Percentiles rank a stretch among this genome's conserved stretches.
These are phyloP conservation scores for Talaromyces thailandensis DNA, from an alignment of 495 filamentous ascomycete species.

Conservation along the genomic window DNA sequence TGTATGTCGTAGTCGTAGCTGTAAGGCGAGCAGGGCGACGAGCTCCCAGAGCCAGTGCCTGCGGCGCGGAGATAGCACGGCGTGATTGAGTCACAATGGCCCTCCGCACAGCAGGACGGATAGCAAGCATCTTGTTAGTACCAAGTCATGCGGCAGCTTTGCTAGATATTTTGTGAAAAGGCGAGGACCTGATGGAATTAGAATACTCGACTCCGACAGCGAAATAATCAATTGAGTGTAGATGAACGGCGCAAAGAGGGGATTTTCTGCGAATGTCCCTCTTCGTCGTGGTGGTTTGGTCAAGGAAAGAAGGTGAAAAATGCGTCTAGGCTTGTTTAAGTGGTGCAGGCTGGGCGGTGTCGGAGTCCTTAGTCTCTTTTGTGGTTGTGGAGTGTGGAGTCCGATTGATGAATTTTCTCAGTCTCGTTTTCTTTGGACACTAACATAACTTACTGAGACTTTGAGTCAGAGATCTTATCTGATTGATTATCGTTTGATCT, in stretches of 20 bases:
- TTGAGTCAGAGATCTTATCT: neutral
- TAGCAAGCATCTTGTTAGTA: constrained; percentile 38
- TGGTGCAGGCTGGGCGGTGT: neutral
- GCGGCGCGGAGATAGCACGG: constrained; percentile 39
- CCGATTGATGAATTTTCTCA: neutral
- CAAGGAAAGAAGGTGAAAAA: neutral
- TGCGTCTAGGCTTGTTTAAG: neutral
- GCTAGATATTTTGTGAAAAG: constrained; percentile 1
- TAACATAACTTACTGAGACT: neutral
- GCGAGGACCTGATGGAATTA: neutral
- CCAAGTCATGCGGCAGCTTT: constrained; percentile 40
- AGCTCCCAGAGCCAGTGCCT: constrained; percentile 9
- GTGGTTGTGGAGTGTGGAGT: neutral
- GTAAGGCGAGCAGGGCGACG: neutral
- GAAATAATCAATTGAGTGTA: constrained; percentile 5
- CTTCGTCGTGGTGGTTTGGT: neutral
- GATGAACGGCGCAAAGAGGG: constrained; percentile 4
- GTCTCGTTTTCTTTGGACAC: neutral
- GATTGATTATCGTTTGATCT: neutral
- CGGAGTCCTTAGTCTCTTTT: neutral
- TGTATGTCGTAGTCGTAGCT: neutral
- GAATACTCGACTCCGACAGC: neutral
- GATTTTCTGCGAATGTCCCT: neutral
- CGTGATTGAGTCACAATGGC: constrained; percentile 34
- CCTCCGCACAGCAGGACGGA: constrained; percentile 44